Conservation (phyloP, 306 rosid species). For the Chamaecrista fasciculata region DNA sequence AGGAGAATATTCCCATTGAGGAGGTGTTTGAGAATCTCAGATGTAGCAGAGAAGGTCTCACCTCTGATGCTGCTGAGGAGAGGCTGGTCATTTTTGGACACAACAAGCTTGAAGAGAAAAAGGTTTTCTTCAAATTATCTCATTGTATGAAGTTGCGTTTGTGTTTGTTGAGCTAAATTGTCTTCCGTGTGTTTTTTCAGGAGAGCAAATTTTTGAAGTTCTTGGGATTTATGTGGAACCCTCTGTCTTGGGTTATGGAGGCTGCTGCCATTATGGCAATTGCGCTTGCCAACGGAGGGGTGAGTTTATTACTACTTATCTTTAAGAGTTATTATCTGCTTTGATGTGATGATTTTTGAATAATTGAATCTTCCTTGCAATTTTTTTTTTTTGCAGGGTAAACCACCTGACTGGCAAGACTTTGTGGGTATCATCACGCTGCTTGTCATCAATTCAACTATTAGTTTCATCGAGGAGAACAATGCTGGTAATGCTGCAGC, state of each 20-base stretch:
- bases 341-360: neutral
- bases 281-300: constrained; percentile 99
- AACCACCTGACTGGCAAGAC: constrained; percentile 98
- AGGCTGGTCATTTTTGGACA: constrained; percentile 80
- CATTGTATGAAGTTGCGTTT: neutral
- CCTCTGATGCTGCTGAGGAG: constrained; percentile 82
- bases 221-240: constrained; percentile 99
- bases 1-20: constrained; percentile 97
- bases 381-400: constrained; percentile 53
- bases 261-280: constrained; percentile 99
- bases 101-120: constrained; percentile 96
- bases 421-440: constrained; percentile 97
- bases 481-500: constrained; percentile 99
- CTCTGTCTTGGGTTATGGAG: constrained; percentile 99
- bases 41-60: constrained; percentile 91
- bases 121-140: constrained; percentile 34
- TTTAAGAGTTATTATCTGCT: constrained; percentile 9
- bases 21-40: constrained; percentile 96
- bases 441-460: constrained; percentile 89
- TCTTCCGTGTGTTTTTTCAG: constrained; percentile 51
- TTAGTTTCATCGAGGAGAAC: constrained; percentile 96
- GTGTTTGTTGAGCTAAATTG: constrained; percentile 10
- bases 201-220: constrained; percentile 89
- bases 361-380: neutral
- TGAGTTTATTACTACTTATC: constrained; percentile 30